These are phyloP conservation scores for Aureobasidium mangrovei DNA, from an alignment of 2,329 filamentous ascomycete species.

Conservation along the genomic window DNA sequence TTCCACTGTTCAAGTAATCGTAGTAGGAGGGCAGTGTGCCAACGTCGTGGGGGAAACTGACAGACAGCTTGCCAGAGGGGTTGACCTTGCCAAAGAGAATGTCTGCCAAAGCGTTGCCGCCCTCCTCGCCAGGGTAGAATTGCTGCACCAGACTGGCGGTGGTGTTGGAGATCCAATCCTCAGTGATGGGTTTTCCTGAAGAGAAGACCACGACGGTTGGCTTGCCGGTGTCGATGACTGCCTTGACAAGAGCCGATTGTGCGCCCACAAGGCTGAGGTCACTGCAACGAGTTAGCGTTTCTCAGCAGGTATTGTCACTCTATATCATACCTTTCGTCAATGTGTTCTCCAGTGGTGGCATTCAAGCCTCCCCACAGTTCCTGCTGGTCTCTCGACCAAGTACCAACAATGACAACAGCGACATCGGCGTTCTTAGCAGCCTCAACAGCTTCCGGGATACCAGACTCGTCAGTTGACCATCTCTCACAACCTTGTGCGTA, in stretches of 20 bases:
- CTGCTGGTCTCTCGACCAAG: conserved; percentile 64
- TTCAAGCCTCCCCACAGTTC: conserved; percentile 64
- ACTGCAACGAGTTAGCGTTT: conserved; percentile 58
- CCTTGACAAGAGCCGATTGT: conserved; percentile 56
- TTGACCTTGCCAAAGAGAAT: conserved; percentile 57
- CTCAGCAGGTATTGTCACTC: conserved; percentile 57
- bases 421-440: conserved; percentile 60
- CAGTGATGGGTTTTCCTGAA: conserved; percentile 63
- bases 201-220: conserved; percentile 61
- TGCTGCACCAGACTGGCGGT: conserved; percentile 62
- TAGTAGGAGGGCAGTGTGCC: conserved; percentile 63
- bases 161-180: conserved; percentile 60
- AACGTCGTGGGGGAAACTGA: conserved; percentile 59
- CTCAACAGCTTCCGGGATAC: conserved; percentile 57
- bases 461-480: conserved; percentile 62
- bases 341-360: conserved; percentile 66
- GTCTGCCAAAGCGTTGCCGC: conserved; percentile 57
- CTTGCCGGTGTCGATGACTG: conserved; percentile 58
- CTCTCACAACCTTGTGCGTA: conserved; percentile 64
- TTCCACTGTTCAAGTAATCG: conserved; percentile 61
- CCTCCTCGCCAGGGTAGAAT: conserved; percentile 65
- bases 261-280: conserved; percentile 58
- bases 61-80: conserved; percentile 56
- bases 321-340: conserved; percentile 56
- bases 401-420: conserved; percentile 64